Evolutionary conservation across 2,329 filamentous ascomycete genomes (phyloP).

Genomic region (Aspergillus sp.): DNA sequence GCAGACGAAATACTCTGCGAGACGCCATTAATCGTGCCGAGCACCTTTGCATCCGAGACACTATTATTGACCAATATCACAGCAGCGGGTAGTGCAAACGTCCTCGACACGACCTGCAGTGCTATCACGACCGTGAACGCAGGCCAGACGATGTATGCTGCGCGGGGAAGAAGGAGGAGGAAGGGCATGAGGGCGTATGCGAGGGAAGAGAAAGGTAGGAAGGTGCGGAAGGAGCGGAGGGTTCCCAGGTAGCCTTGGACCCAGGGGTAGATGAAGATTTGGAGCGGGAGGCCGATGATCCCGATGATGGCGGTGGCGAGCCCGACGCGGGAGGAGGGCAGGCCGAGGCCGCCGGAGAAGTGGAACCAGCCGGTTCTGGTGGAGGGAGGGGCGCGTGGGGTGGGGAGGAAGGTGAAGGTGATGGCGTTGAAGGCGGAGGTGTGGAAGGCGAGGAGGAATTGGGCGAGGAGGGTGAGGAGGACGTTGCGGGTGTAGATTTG

Average conservation of each 20-base stretch:
- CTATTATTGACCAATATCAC: constrained; percentile 64
- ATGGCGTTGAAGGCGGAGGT: constrained; percentile 75
- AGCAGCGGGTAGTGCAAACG: constrained; percentile 64
- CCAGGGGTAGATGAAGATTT: constrained; percentile 70
- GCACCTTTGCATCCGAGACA: constrained; percentile 57
- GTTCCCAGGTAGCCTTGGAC: constrained; percentile 69
- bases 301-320: constrained; percentile 76
- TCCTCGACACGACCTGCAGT: constrained; percentile 71
- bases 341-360: constrained; percentile 73
- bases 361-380: constrained; percentile 45
- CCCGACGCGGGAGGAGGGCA: constrained; percentile 71
- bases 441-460: constrained; percentile 72
- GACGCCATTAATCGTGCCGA: constrained; percentile 62
- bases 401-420: constrained; percentile 76
- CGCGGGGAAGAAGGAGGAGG: constrained; percentile 66
- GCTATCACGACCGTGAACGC: constrained; percentile 65
- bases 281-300: constrained; percentile 71
- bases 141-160: constrained; percentile 60
- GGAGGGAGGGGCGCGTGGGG: constrained; percentile 53
- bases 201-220: constrained; percentile 69
- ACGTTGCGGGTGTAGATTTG: constrained; percentile 59
- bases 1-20: constrained; percentile 58
- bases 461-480: constrained; percentile 60
- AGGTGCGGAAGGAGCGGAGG: constrained; percentile 67
- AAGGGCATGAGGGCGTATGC: constrained; percentile 71